Percentiles rank a stretch among this genome's conserved stretches.
Evolutionary conservation across 306 rosid genomes (phyloP).

Genomic region (Vigna hirtella): DNA sequence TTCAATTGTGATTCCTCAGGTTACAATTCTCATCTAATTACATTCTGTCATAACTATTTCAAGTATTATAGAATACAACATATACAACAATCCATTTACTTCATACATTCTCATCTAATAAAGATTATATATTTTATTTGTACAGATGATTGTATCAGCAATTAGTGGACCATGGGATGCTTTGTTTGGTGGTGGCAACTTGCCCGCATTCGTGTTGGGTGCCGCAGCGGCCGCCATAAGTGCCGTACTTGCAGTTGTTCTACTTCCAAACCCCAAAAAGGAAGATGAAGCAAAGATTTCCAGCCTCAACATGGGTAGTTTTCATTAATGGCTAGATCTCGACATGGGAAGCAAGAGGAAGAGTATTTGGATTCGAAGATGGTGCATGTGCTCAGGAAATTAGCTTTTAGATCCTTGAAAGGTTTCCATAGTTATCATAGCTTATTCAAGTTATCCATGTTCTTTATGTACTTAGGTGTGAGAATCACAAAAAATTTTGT

Average conservation of each 20-base stretch:
- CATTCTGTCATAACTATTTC: too few species aligned
- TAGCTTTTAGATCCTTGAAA: too few species aligned
- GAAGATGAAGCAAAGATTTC: conserved; percentile 49
- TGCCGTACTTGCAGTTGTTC: conserved; percentile 51
- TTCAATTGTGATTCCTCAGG: conserved; percentile 79
- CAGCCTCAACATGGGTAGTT: conserved; percentile 3
- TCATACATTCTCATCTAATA: background rate
- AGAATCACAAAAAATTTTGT: too few species aligned
- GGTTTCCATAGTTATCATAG: too few species aligned
- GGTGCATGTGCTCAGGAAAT: too few species aligned
- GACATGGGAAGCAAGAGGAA: too few species aligned
- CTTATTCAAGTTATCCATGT: too few species aligned
- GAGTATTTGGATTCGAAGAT: too few species aligned
- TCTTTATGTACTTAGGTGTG: too few species aligned
- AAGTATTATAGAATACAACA: too few species aligned
- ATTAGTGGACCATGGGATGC: conserved; percentile 74
- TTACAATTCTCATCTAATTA: background rate
- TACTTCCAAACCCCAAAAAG: conserved; percentile 66
- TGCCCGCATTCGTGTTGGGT: conserved; percentile 83
- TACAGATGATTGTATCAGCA: conserved; percentile 68
- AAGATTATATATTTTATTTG: background rate
- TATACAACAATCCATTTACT: too few species aligned
- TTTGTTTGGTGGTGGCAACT: conserved; percentile 79
- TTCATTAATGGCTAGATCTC: conserved; percentile 40
- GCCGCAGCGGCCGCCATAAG: conserved; percentile 61